Evolutionary conservation across 2,329 filamentous ascomycete genomes (phyloP), one percentile per base, ranked within the genome.

Genomic region (Fusarium pilosicola): DNA sequence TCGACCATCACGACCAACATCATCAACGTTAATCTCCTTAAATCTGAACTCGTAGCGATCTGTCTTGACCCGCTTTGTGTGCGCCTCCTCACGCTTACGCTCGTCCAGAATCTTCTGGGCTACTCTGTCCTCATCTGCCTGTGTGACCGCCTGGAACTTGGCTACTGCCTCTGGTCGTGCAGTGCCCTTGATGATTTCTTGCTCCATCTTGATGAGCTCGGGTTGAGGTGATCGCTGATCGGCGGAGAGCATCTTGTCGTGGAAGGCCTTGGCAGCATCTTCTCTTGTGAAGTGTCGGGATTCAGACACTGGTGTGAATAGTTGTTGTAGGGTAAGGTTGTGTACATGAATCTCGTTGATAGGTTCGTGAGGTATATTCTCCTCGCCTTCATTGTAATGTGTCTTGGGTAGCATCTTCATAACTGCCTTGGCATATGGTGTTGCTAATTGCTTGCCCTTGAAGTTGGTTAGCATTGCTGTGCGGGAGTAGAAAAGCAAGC

Each of bases 341-440:
- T 92, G 90, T n/a, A 90, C 86, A 75, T 90, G 86, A 26, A 92
- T 83, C 80, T 92, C 90, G 80, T 91, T 92, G 81, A 92, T 88
- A 28, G 88, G 85, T 81, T 92, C 89, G 76, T 90, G 88, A 0
- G 85, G 82, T 24, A 55, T 32, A 9, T 81, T 80, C 82, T 84
- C 89, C 84, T 76, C 86, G 79, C 75, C 86, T 79, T 62, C 86
- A 86, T 68, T 87, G 82, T 79, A 91, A 80, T 84, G 84, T n/a
- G 90, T 93, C 62, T 87, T 88, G 6, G 94, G 95, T 10, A 98
- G 85, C 95, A 98, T 97, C 39, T 85, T 84, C 76, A 94, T 86
- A 30, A 98, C 87, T 17, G 94, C 93, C 65, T 88, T 88, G 30
- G 92, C 88, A 81, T 98, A 98, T 18, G 94, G 92, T 32, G 85